Evolutionary conservation across 257 asterid genomes (phyloP).

Genomic region (Nicotiana paniculata): DNA sequence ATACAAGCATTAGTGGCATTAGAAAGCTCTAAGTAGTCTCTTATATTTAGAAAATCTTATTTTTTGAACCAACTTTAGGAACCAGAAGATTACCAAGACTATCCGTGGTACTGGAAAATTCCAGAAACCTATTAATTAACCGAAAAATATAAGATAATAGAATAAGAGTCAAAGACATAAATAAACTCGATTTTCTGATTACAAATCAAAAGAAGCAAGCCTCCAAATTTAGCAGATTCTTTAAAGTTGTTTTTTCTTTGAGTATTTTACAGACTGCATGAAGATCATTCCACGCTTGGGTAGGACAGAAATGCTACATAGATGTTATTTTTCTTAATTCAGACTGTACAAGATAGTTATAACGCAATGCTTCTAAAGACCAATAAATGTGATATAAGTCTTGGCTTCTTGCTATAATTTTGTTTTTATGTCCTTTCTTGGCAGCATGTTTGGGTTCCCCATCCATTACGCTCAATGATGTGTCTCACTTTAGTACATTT

Average conservation of each 20-base stretch:
- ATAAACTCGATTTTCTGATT: neutral
- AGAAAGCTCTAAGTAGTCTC: neutral
- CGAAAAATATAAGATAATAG: neutral
- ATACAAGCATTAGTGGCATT: too few species aligned
- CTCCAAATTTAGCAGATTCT: neutral
- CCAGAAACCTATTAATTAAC: neutral
- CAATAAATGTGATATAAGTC: neutral
- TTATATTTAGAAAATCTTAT: neutral
- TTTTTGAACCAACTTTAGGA: neutral
- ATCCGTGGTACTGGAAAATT: neutral
- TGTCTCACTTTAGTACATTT: neutral
- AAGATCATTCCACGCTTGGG: neutral
- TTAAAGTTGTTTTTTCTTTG: neutral
- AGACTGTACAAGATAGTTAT: neutral
- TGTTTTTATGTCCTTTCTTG: neutral
- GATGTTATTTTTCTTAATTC: neutral
- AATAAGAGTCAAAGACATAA: neutral
- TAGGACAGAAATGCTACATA: neutral
- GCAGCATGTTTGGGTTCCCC: neutral
- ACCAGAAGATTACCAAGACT: neutral
- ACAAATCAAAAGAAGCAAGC: neutral
- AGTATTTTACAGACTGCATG: neutral
- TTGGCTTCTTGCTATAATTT: neutral
- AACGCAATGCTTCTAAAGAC: neutral
- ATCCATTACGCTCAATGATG: neutral